phyloP scores from a whole-genome alignment of 495 filamentous ascomycete species.

The Evernia prunastri region DNA sequence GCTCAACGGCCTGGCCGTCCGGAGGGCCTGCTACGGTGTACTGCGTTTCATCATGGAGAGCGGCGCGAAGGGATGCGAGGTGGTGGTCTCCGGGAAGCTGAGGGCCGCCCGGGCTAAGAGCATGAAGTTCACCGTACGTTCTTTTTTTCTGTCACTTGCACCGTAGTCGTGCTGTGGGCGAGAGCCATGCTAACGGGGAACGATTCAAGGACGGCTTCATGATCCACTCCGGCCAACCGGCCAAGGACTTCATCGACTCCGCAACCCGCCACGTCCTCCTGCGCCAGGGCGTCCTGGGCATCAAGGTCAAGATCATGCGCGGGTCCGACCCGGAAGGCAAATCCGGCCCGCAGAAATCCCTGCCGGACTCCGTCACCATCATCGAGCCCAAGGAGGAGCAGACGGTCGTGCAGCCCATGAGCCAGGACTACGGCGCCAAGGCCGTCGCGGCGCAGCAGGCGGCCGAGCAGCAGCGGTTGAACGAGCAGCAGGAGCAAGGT shows the following conservation, averaged over 20 bases:
- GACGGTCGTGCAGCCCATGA: slow-evolving; percentile 84
- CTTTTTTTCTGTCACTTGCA: too few relatives aligned
- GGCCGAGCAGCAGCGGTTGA: slow-evolving; percentile 63
- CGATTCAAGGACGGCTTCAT: slow-evolving; percentile 94
- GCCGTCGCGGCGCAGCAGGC: slow-evolving; percentile 78
- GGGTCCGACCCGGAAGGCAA: slow-evolving; percentile 99
- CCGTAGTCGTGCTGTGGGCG: background rate
- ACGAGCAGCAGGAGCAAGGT: slow-evolving; percentile 52
- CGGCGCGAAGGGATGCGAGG: slow-evolving; percentile 98
- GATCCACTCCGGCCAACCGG: slow-evolving; percentile 99
- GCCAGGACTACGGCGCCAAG: slow-evolving; percentile 98
- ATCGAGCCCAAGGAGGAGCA: slow-evolving; percentile 99
- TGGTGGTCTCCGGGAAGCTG: slow-evolving; percentile 97
- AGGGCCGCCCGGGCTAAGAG: slow-evolving; percentile 97
- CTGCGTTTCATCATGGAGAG: slow-evolving; percentile 99
- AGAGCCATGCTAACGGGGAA: slow-evolving; percentile 9
- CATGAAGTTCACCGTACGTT: slow-evolving; percentile 97
- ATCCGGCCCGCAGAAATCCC: slow-evolving; percentile 89
- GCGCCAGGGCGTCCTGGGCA: slow-evolving; percentile 97
- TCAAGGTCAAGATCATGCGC: slow-evolving; percentile 99
- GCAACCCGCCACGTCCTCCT: slow-evolving; percentile 98
- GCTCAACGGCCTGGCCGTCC: slow-evolving; percentile 95
- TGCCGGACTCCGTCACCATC: slow-evolving; percentile 96
- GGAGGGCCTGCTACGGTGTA: slow-evolving; percentile 98
- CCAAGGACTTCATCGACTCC: slow-evolving; percentile 98